Evolutionary conservation across 768 basidiomycete genomes (phyloP), one percentile per base, ranked within the genome.

Genomic region (Antrodiella citrinella): DNA sequence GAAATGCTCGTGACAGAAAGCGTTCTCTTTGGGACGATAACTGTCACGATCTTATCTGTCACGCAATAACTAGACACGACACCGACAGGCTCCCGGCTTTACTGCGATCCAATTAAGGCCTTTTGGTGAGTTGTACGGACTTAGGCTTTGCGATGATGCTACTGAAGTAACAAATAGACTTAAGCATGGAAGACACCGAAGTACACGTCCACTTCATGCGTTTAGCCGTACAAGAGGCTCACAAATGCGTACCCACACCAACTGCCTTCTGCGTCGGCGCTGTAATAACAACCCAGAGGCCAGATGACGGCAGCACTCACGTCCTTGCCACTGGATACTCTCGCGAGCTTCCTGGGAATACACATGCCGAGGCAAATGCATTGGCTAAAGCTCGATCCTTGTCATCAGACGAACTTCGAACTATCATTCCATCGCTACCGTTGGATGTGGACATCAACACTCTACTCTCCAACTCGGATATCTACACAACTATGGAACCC

Each of bases 321-420:
- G 67, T 87, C 42, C 66, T 98, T 26, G 70, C 90, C 11, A 82
- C 82, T 2, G 92, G 92, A 15, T 92, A 84, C 68, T 97, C 94
- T 21, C 77, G 96, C 60, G 93, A 97, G 62, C 74, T 97, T 0
- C 73, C 80, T 3, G 95, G 94, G 48, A 98, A 98, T 62, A 97
- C 95, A 2, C 95, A 99, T 65, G 95, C 94, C 10, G 95, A 99
- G 70, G 91, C 92, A 20, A 95, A 95, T 63, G 93, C 94, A 1
- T 69, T 99, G 48, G 62, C 77, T 39, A 96, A 97, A 60, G 78
- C 82, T 4, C 65, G 63, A 13, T 41, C 54, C n/a, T 69, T 83
- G 35, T 69, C 79, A 2, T 44, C 60, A 5, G 54, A 65, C 11
- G 62, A 81, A 40, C 62, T 63, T 4, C 46, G 21, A 1, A 41